These are phyloP conservation scores for Salix caprea DNA, from an alignment of 345 rosid species.

Conservation along the genomic window DNA sequence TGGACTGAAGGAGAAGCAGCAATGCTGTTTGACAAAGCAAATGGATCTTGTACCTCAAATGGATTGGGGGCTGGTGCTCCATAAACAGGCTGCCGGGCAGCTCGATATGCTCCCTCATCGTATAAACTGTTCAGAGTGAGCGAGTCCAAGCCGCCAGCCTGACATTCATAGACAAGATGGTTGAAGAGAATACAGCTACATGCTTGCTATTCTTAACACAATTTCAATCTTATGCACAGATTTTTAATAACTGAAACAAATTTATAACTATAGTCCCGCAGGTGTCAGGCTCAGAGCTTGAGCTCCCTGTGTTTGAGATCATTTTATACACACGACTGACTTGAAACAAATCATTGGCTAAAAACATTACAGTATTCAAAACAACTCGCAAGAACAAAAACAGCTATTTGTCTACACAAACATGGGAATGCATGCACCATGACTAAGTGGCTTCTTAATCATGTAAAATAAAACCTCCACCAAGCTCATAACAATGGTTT, in stretches of 20 bases:
- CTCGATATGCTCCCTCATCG: conserved; percentile 79
- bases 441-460: neutral
- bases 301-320: neutral
- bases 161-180: conserved; percentile 6
- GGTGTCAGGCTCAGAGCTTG: neutral
- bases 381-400: neutral
- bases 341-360: neutral
- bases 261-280: neutral
- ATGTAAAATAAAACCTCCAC: neutral
- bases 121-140: conserved; percentile 80
- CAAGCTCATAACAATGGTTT: neutral
- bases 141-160: conserved; percentile 97
- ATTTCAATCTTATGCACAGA: neutral
- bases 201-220: neutral
- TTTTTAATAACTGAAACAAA: neutral
- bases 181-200: neutral
- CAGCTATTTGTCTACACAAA: neutral
- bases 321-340: neutral
- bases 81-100: conserved; percentile 71
- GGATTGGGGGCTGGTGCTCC: conserved; percentile 90
- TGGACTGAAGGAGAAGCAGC: conserved; percentile 52
- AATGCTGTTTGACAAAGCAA: conserved; percentile 43
- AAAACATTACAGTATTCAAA: neutral
- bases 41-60: conserved; percentile 79
- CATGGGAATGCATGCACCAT: neutral